phyloP scores from a whole-genome alignment of 202 grass and related monocot species.

The Panicum virgatum region DNA sequence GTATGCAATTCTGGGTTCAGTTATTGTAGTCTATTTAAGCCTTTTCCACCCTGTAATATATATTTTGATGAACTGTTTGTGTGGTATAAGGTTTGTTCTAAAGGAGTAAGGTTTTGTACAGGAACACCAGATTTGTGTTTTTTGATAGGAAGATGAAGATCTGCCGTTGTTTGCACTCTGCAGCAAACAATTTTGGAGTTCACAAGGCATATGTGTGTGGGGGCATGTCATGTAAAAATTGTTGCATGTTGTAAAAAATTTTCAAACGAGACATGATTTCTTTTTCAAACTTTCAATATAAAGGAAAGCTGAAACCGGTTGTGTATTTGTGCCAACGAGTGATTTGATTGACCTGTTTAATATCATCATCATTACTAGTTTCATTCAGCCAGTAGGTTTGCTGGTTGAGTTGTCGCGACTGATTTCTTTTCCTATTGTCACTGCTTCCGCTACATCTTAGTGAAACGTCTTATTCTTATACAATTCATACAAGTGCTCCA shows the following conservation, averaged over 20 bases:
- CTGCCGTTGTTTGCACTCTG: not conserved
- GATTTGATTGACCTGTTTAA: not conserved
- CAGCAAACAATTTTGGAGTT: not conserved
- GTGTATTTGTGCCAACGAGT: not conserved
- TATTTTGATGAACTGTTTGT: slow-evolving; percentile 27
- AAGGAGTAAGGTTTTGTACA: slow-evolving; percentile 30
- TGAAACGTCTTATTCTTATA: not conserved
- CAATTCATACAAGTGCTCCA: not conserved
- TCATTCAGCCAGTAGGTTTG: not conserved
- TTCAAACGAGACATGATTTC: not conserved
- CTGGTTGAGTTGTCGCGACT: not conserved
- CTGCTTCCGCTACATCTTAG: not conserved
- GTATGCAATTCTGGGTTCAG: slow-evolving; percentile 30
- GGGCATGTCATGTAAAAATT: not conserved
- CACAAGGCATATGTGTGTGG: not conserved
- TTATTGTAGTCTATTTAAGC: not conserved
- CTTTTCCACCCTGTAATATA: slow-evolving; percentile 30
- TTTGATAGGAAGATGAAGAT: not conserved
- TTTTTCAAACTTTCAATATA: not conserved
- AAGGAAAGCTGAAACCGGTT: not conserved
- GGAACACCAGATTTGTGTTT: slow-evolving; percentile 32
- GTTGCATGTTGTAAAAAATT: not conserved
- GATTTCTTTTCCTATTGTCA: not conserved
- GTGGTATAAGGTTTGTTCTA: slow-evolving; percentile 5
- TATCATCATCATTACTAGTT: not conserved